Evolutionary conservation across 2,329 filamentous ascomycete genomes (phyloP), one percentile per base, ranked within the genome.

Genomic region (Drechslerella coelobrocha): DNA sequence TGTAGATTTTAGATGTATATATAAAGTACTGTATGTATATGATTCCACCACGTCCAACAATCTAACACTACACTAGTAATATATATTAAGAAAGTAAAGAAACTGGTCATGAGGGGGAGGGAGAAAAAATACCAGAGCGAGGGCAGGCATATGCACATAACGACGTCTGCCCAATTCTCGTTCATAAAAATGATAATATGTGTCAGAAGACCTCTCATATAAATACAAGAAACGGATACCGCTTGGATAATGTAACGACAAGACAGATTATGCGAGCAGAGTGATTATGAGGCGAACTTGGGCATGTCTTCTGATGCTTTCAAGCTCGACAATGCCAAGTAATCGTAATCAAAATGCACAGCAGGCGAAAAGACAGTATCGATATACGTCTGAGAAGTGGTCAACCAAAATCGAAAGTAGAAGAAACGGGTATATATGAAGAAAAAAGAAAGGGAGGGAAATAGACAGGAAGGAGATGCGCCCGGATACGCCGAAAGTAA

Each of bases 351-450:
- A 23, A 39, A 43, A 23, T 34, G 41, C n/a, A 23, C n/a, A 5
- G 21, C 19, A 41, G 8, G 56, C 7, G 29, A 31, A 31, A 31
- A 12, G 29, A 12, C 29, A 6, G 6, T 31, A 12, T 31, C 2
- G 27, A 26, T 23, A 47, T 61, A 53, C n/a, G n/a, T 26, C 24
- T 24, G n/a, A 10, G 17, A 21, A 23, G 26, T 14, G 23, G 19
- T n/a, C 9, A 61, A 14, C 26, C 51, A 23, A 53, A 23, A 24
- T 24, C 24, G 12, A 29, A 34, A 61, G 21, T 29, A 41, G 37
- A 68, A 26, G 34, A 61, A 62, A 69, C 65, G 65, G 65, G 65
- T 69, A 69, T 69, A 69, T 69, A 57, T 57, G 12, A 12, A 6
- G 29, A 12, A 31, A 12, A 31, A 31, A 31, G 29, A 31, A 12